Percentiles rank a stretch among this genome's conserved stretches.
phyloP scores from a whole-genome alignment of 768 basidiomycete genomes.

The Pleurotus sapidus region DNA sequence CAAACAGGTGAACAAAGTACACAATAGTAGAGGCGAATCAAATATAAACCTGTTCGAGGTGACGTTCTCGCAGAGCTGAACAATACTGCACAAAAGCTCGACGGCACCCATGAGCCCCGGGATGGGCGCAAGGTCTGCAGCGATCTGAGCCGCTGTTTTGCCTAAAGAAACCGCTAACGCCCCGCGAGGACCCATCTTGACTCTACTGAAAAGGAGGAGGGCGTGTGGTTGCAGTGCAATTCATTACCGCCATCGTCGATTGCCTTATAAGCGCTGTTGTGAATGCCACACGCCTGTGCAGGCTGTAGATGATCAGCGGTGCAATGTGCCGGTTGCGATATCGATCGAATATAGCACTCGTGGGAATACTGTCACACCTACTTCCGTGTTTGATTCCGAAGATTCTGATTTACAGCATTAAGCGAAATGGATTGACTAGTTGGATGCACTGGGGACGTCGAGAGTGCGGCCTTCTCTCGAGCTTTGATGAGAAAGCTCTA shows the following conservation, averaged over 20 bases:
- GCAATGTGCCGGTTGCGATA: neutral
- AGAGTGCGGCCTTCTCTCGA: conserved; percentile 53
- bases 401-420: neutral
- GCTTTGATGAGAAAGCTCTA: conserved; percentile 71
- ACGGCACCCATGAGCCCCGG: conserved; percentile 44
- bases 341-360: neutral
- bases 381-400: neutral
- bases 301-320: neutral
- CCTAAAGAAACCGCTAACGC: conserved; percentile 15
- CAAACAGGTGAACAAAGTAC: neutral
- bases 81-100: conserved; percentile 38
- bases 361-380: neutral
- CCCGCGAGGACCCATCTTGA: neutral
- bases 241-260: neutral
- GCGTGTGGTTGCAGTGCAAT: neutral
- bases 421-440: neutral
- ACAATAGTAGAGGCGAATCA: neutral
- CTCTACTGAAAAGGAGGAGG: too few relatives aligned
- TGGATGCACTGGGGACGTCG: conserved; percentile 19
- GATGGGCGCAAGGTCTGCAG: conserved; percentile 45
- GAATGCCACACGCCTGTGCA: neutral
- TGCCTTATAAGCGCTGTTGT: too few relatives aligned
- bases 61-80: conserved; percentile 46
- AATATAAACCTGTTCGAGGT: conserved; percentile 40
- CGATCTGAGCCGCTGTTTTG: conserved; percentile 38